Conservation (phyloP, 139 green algal species). For the Parachlorella kessleri region DNA sequence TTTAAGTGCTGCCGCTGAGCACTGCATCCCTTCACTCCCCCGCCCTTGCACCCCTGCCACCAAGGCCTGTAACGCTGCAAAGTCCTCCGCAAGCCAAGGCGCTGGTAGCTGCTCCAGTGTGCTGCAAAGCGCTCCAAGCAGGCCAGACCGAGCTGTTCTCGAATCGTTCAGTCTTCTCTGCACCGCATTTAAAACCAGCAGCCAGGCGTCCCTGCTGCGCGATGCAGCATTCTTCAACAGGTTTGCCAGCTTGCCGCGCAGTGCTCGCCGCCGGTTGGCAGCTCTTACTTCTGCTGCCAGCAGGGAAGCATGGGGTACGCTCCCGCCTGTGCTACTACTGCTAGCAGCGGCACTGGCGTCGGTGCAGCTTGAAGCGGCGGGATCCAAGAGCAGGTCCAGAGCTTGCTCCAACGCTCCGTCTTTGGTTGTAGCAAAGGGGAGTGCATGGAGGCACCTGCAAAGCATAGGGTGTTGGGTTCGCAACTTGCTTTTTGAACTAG, state of each 20-base stretch:
- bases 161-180: not conserved
- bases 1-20: not conserved
- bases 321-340: not conserved
- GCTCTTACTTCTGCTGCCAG: not conserved
- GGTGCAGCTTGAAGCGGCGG: not conserved
- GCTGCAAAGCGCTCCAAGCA: not conserved
- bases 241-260: not conserved
- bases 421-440: not conserved
- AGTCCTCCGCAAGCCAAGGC: not conserved
- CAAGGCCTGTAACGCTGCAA: not conserved
- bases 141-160: not conserved
- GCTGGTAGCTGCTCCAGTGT: not conserved
- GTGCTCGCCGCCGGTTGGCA: too few species aligned
- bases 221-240: not conserved
- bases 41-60: not conserved
- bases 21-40: not conserved
- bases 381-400: not conserved
- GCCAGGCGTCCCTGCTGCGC: not conserved
- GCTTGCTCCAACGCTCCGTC: not conserved
- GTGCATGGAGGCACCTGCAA: not conserved
- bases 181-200: not conserved
- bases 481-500: too few species aligned
- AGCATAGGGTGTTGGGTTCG: too few species aligned
- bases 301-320: not conserved
- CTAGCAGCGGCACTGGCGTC: not conserved